A percentile compares a stretch with the other conserved stretches of the same genome.
Conservation (phyloP, 1,139 yeast species). For the Pichia terricola region DNA sequence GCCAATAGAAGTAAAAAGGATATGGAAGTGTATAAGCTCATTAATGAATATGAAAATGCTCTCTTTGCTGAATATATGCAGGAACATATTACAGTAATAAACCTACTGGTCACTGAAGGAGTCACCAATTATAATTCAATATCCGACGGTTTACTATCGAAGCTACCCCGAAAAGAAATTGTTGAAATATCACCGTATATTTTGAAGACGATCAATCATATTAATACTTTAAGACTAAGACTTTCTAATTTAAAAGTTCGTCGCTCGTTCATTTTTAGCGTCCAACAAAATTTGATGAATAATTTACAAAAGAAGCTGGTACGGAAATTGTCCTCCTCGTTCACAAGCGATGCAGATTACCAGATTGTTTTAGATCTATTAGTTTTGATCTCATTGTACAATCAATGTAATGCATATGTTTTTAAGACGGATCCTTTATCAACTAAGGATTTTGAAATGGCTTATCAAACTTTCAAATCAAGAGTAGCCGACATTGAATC, state of each 20-base stretch:
- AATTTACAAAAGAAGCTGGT: conserved; percentile 16
- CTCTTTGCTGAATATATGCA: conserved; percentile 50
- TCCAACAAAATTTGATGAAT: conserved; percentile 18
- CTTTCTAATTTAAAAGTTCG: conserved; percentile 15
- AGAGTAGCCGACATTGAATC: too few relatives aligned
- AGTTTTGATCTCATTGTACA: too few relatives aligned
- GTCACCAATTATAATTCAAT: conserved; percentile 40
- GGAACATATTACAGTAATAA: conserved; percentile 39
- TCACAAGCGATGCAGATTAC: conserved; percentile 17
- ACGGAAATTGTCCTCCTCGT: conserved; percentile 10
- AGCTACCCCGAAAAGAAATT: conserved; percentile 10
- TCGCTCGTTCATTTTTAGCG: conserved; percentile 13
- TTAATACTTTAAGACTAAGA: conserved; percentile 35
- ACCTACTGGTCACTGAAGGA: conserved; percentile 40
- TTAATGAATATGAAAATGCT: conserved; percentile 41
- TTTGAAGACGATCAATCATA: conserved; percentile 39
- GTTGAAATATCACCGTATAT: conserved; percentile 34
- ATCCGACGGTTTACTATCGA: conserved; percentile 1
- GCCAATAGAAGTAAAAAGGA: conserved; percentile 25
- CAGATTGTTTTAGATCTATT: conserved; percentile 22
- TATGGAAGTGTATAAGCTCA: conserved; percentile 32
- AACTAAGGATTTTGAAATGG: too few relatives aligned
- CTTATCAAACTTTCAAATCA: too few relatives aligned
- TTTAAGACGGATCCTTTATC: too few relatives aligned
- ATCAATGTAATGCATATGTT: too few relatives aligned